Percentiles rank a stretch among this genome's conserved stretches.
phyloP scores from a whole-genome alignment of 2,329 filamentous ascomycete genomes.

The Epichloe scottii region DNA sequence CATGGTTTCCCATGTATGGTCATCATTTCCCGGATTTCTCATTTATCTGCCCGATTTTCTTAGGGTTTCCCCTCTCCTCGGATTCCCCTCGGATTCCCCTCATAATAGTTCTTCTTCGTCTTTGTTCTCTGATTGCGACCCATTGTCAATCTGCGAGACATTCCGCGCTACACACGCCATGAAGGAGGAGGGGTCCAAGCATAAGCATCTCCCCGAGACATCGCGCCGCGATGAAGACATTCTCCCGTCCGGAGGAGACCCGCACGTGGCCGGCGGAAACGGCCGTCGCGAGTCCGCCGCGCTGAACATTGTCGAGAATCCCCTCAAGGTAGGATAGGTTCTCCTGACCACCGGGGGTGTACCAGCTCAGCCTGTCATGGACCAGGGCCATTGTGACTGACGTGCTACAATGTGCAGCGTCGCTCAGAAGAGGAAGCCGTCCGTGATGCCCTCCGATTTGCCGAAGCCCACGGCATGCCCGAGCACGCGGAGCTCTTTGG shows the following conservation, averaged over 20 bases:
- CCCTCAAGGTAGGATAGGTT: constrained; percentile 15
- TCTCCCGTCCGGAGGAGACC: neutral
- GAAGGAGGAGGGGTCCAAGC: too few relatives aligned
- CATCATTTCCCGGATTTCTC: too few relatives aligned
- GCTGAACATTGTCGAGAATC: constrained; percentile 21
- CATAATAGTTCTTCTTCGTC: too few relatives aligned
- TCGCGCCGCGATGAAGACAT: constrained; percentile 6
- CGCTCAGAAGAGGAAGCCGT: constrained; percentile 12
- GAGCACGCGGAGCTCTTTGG: constrained; percentile 30
- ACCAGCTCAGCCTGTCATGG: neutral
- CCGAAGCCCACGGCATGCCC: constrained; percentile 30
- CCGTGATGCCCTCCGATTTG: constrained; percentile 35
- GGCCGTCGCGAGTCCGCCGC: constrained; percentile 14
- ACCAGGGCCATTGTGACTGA: neutral
- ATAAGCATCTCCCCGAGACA: neutral
- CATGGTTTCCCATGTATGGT: neutral
- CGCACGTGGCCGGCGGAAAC: neutral
- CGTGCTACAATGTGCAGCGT: constrained; percentile 7
- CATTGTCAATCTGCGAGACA: too few relatives aligned
- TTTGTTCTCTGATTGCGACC: too few relatives aligned
- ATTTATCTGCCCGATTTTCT: neutral
- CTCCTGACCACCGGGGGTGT: neutral
- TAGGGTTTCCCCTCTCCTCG: neutral
- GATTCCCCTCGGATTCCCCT: too few relatives aligned
- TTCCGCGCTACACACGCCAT: too few relatives aligned